Evolutionary conservation across 2,329 filamentous ascomycete species (phyloP).

Genomic region (Colletotrichum acutatum): DNA sequence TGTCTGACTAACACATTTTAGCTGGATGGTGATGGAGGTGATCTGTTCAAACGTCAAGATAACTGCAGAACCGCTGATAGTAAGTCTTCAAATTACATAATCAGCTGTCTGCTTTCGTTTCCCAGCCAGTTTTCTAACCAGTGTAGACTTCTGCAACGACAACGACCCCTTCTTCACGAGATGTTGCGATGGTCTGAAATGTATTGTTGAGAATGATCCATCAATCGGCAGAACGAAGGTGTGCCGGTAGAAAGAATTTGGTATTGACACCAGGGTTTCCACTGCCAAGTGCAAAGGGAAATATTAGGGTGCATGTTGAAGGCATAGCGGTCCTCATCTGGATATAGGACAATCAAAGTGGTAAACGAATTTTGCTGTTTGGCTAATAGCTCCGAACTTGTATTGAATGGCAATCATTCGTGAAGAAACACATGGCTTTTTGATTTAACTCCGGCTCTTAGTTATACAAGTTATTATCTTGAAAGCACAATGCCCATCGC

Average conservation of each 20-base stretch:
- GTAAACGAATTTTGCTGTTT: too few relatives aligned
- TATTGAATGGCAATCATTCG: background rate
- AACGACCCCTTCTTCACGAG: background rate
- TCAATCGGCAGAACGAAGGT: background rate
- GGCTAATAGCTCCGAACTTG: background rate
- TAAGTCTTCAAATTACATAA: background rate
- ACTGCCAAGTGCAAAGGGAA: too few relatives aligned
- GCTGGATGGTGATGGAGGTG: background rate
- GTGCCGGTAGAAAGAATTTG: background rate
- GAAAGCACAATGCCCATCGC: background rate
- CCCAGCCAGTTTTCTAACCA: background rate
- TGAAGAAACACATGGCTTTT: background rate
- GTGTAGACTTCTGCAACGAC: background rate
- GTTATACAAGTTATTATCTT: background rate
- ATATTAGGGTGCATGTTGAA: too few relatives aligned
- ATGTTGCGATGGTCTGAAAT: conserved; percentile 5
- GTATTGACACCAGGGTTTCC: too few relatives aligned
- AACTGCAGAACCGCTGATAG: background rate
- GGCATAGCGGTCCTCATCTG: too few relatives aligned
- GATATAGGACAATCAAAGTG: too few relatives aligned
- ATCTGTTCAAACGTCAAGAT: background rate
- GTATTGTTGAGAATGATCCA: background rate
- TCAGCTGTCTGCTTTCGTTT: accelerated
- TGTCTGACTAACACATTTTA: background rate
- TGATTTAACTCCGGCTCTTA: background rate